These are phyloP conservation scores for Prunus mume DNA, from an alignment of 306 rosid genomes.

Conservation along the genomic window DNA sequence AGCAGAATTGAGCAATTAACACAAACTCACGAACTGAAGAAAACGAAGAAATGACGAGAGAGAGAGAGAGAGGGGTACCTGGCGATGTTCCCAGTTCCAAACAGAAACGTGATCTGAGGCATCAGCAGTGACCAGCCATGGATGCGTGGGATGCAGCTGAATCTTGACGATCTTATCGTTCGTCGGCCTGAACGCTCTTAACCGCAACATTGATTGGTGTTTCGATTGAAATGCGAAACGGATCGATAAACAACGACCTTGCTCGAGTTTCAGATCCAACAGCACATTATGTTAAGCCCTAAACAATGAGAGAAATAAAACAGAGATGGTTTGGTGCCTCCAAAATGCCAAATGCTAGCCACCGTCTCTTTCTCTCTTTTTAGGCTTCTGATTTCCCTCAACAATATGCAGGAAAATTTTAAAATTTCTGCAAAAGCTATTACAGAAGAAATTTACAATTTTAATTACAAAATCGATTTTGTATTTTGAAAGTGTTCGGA, in stretches of 20 bases:
- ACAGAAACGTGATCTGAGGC: slow-evolving; percentile 96
- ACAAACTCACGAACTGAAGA: background rate
- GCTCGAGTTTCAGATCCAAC: slow-evolving; percentile 18
- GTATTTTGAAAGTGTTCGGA: too few relatives aligned
- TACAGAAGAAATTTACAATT: background rate
- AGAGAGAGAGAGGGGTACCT: slow-evolving; percentile 41
- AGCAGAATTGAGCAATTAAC: background rate
- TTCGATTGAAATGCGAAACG: background rate
- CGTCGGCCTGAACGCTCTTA: slow-evolving; percentile 82
- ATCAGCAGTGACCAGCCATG: slow-evolving; percentile 98
- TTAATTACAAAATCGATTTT: too few relatives aligned
- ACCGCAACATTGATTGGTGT: slow-evolving; percentile 60
- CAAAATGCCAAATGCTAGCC: slow-evolving; percentile 1
- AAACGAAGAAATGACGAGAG: background rate
- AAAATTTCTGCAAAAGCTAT: background rate
- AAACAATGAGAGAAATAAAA: background rate
- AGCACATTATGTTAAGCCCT: slow-evolving; percentile 11
- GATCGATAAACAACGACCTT: background rate
- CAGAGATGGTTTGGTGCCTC: background rate
- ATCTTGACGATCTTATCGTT: slow-evolving; percentile 89
- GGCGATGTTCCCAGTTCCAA: slow-evolving; percentile 99
- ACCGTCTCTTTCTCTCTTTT: background rate
- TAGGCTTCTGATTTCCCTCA: background rate
- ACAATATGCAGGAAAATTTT: background rate
- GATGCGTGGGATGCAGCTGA: slow-evolving; percentile 96